Evolutionary conservation across 768 basidiomycete genomes (phyloP), one percentile per base, ranked within the genome.

Genomic region (Podaxis sp.): DNA sequence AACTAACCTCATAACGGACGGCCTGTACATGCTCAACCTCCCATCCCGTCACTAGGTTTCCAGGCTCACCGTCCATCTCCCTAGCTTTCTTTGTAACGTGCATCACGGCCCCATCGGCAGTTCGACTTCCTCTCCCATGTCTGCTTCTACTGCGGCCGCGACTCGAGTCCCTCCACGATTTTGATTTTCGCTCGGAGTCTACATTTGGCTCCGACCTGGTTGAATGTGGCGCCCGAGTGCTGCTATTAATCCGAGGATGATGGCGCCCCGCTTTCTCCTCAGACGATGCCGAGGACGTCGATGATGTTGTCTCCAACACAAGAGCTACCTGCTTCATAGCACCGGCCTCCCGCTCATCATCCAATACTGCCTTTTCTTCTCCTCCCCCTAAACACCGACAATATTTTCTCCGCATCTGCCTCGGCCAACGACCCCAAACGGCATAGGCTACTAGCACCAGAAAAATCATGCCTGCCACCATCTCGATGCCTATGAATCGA

Each of bases 401-500:
- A 60, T 64, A 60, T 36, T 36, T 64, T 56, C 63, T 62, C 17
- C 71, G 49, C 64, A 68, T 71, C 49, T 71, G 68, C 62, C 74
- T 70, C 50, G 77, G 77, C 73, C 76, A 73, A 58, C 71, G 73
- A 6, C 70, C 73, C 49, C 74, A 72, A 60, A 64, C 61, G 26
- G 77, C n/a, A 76, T 78, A 84, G n/a, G 76, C 48, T n/a, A 71
- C 56, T 28, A 78, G 46, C 4, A 65, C 73, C 40, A 81, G 56
- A 57, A 82, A 38, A 46, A 74, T 51, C 62, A 80, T 52, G 36
- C 71, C 73, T 15, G 66, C 69, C 41, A 80, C 80, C 69, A 82
- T 78, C 51, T 68, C 73, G 46, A 82, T 73, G 15, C 82, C 82
- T 65, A 83, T 81, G 66, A 75, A 82, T 48, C 80, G 73, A 54